Evolutionary conservation across 164 flowering plant species (phyloP).

Genomic region (Amborella trichopoda): DNA sequence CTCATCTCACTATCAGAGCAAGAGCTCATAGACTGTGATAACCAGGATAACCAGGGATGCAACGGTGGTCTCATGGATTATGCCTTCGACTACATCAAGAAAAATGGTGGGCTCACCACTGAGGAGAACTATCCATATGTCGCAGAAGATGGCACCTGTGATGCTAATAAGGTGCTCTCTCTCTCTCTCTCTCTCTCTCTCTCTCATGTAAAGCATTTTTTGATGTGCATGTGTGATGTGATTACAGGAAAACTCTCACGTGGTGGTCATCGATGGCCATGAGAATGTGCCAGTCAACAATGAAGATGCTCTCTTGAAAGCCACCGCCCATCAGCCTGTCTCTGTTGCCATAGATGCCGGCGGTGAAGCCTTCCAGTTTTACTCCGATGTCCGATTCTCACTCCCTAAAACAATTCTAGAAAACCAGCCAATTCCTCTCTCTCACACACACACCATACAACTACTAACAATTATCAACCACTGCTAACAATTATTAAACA

Average conservation of each 20-base stretch:
- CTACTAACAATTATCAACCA: no score
- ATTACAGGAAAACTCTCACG: slow-evolving; percentile 35
- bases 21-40: slow-evolving; percentile 80
- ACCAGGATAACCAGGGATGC: slow-evolving; percentile 50
- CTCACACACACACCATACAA: no score
- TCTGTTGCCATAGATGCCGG: slow-evolving; percentile 75
- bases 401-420: no score
- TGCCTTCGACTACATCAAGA: slow-evolving; percentile 59
- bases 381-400: slow-evolving; percentile 84
- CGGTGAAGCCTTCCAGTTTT: slow-evolving; percentile 61
- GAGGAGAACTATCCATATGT: slow-evolving; percentile 59
- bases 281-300: slow-evolving; percentile 53
- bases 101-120: slow-evolving; percentile 53
- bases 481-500: no score
- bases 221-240: background rate
- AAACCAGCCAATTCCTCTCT: no score
- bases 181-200: background rate
- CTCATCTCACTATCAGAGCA: slow-evolving; percentile 74
- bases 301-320: slow-evolving; percentile 60
- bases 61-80: slow-evolving; percentile 77
- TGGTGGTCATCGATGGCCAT: slow-evolving; percentile 60
- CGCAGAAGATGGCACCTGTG: slow-evolving; percentile 51
- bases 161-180: slow-evolving; percentile 30
- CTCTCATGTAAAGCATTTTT: background rate
- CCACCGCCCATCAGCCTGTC: slow-evolving; percentile 59